These are phyloP conservation scores for Colletotrichum sp. DNA, from an alignment of 2,329 filamentous ascomycete species.

Conservation along the genomic window DNA sequence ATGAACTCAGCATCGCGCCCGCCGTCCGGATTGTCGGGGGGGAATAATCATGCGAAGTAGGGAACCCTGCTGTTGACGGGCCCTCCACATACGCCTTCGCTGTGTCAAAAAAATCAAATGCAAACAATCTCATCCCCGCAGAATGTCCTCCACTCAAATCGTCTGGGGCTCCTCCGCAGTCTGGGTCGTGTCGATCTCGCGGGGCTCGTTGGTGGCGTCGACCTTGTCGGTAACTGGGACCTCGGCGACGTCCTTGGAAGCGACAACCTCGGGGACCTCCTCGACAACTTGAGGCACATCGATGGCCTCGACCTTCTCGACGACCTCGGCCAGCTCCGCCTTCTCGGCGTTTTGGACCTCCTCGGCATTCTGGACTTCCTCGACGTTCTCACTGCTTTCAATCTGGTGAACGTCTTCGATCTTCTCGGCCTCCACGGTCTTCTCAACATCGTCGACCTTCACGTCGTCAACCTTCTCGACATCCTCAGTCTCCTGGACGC, in stretches of 20 bases:
- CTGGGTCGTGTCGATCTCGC: neutral
- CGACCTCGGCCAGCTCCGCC: neutral
- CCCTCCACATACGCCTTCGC: neutral
- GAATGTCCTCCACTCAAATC: neutral
- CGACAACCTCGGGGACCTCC: neutral
- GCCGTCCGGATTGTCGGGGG: neutral
- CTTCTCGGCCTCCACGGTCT: neutral
- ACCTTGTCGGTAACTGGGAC: neutral
- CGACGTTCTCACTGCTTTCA: neutral
- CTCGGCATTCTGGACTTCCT: neutral
- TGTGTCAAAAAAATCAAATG: neutral
- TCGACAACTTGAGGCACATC: neutral
- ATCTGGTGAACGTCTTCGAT: neutral
- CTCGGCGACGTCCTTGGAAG: neutral
- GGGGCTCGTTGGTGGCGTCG: neutral
- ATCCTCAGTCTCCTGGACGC: neutral
- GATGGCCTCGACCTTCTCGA: neutral
- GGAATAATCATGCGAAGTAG: neutral
- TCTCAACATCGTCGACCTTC: neutral
- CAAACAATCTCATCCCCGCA: neutral
- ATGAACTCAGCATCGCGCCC: neutral
- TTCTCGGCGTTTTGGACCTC: neutral
- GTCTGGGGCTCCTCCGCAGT: neutral
- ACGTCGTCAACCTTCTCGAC: neutral
- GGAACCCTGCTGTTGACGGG: neutral